Percentiles rank a stretch among this genome's conserved stretches.
phyloP scores from a whole-genome alignment of 78 protist species.

The Dictyostelium purpureum region DNA sequence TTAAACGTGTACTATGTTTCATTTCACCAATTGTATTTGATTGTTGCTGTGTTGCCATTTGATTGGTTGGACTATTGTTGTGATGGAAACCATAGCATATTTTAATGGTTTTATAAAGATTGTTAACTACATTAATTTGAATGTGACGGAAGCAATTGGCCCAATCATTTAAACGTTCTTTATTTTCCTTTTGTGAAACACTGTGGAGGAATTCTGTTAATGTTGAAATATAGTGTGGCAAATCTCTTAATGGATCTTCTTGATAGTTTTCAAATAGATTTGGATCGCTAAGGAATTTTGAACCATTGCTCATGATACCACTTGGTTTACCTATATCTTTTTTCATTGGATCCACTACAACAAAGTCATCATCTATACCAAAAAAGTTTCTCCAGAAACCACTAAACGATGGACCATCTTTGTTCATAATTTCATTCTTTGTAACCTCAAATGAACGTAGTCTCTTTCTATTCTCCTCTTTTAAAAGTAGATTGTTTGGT shows the following conservation, averaged over 20 bases:
- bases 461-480: conserved; percentile 39
- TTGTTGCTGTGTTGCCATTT: no score
- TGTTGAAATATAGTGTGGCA: background rate
- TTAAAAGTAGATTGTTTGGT: background rate
- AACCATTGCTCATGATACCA: background rate
- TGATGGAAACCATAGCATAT: background rate
- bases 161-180: conserved; percentile 59
- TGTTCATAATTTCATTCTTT: background rate
- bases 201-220: conserved; percentile 1
- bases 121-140: conserved; percentile 41
- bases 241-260: conserved; percentile 50
- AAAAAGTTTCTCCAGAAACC: conserved; percentile 26
- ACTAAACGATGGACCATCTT: conserved; percentile 35
- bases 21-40: background rate
- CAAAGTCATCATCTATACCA: conserved; percentile 25
- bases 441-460: conserved; percentile 38
- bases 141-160: conserved; percentile 25
- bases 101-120: background rate
- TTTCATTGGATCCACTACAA: background rate
- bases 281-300: background rate
- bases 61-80: background rate
- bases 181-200: conserved; percentile 52
- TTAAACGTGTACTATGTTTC: conserved; percentile 12
- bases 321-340: background rate
- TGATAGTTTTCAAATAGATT: conserved; percentile 32